A percentile compares a stretch with the other conserved stretches of the same genome.
Evolutionary conservation across 306 rosid species (phyloP).

Genomic region (Leucaena leucocephala): DNA sequence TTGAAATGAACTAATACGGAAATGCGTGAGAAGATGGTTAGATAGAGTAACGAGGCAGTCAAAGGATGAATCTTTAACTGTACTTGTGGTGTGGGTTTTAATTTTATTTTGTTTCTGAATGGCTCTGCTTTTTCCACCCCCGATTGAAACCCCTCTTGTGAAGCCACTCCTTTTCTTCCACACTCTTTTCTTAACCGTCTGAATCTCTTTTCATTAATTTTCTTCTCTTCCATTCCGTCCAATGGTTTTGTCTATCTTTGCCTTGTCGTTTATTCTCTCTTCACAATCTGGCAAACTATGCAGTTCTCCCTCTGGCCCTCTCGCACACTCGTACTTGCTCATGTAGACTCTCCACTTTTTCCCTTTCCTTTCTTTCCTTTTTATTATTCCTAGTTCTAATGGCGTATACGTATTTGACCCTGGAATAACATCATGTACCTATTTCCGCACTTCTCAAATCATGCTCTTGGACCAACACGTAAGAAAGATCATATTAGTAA

Average conservation of each 20-base stretch:
- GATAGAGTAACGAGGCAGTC: constrained; percentile 53
- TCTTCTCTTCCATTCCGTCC: background rate
- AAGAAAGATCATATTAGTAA: background rate
- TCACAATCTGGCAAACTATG: constrained; percentile 47
- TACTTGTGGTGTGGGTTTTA: constrained; percentile 45
- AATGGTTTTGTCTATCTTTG: constrained; percentile 23
- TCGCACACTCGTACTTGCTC: constrained; percentile 39
- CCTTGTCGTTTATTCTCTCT: constrained; percentile 41
- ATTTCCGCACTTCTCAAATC: constrained; percentile 15
- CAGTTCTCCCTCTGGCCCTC: constrained; percentile 38
- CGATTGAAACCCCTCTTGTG: constrained; percentile 30
- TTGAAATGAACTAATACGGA: background rate
- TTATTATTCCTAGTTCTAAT: background rate
- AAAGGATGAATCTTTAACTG: constrained; percentile 58
- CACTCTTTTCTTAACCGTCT: constrained; percentile 25
- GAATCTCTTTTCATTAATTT: constrained; percentile 16
- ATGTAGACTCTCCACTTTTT: background rate
- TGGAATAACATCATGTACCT: background rate
- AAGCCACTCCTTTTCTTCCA: constrained; percentile 15
- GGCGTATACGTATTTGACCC: background rate
- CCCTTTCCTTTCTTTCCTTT: background rate
- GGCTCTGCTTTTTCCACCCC: constrained; percentile 55
- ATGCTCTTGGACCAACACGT: background rate
- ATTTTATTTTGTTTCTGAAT: constrained; percentile 44
- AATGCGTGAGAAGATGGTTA: constrained; percentile 3